A percentile compares a stretch with the other conserved stretches of the same genome.
Conservation (phyloP, 2,329 filamentous ascomycete genomes). For the Endoconidiophora laricicola region DNA sequence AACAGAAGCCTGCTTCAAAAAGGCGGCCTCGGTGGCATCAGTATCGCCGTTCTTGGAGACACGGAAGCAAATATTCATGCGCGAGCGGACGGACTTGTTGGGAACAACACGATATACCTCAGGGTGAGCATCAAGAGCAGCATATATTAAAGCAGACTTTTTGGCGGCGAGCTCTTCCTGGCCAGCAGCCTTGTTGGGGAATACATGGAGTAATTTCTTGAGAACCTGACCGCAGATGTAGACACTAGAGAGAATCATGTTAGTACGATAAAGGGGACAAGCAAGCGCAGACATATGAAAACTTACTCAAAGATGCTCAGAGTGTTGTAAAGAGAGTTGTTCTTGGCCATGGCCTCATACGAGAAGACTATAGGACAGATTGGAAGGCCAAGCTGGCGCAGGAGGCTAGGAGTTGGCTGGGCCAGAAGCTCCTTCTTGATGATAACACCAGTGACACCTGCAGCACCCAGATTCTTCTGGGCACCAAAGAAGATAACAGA, state of each 20-base stretch:
- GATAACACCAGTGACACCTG: conserved; percentile 75
- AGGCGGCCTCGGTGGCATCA: conserved; percentile 59
- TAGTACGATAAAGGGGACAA: not conserved
- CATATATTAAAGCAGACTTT: conserved; percentile 67
- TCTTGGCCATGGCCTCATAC: conserved; percentile 75
- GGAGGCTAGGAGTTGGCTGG: conserved; percentile 49
- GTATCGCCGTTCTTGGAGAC: conserved; percentile 42
- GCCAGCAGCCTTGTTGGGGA: conserved; percentile 52
- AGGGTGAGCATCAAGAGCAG: conserved; percentile 54
- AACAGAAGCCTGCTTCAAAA: conserved; percentile 55
- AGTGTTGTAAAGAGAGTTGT: conserved; percentile 92
- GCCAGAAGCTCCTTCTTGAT: conserved; percentile 68
- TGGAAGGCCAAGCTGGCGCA: conserved; percentile 60
- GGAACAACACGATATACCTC: conserved; percentile 64
- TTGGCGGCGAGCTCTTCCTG: conserved; percentile 57
- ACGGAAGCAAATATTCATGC: conserved; percentile 94
- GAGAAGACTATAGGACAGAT: conserved; percentile 65
- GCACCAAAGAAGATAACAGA: conserved; percentile 80
- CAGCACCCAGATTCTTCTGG: conserved; percentile 82
- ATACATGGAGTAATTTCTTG: conserved; percentile 50
- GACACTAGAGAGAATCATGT: conserved; percentile 35
- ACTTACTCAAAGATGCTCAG: conserved; percentile 73
- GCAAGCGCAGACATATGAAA: not conserved
- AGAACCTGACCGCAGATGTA: conserved; percentile 85
- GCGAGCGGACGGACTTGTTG: conserved; percentile 55